phyloP scores from a whole-genome alignment of 139 green algal genomes.

The Asterochloris erici region DNA sequence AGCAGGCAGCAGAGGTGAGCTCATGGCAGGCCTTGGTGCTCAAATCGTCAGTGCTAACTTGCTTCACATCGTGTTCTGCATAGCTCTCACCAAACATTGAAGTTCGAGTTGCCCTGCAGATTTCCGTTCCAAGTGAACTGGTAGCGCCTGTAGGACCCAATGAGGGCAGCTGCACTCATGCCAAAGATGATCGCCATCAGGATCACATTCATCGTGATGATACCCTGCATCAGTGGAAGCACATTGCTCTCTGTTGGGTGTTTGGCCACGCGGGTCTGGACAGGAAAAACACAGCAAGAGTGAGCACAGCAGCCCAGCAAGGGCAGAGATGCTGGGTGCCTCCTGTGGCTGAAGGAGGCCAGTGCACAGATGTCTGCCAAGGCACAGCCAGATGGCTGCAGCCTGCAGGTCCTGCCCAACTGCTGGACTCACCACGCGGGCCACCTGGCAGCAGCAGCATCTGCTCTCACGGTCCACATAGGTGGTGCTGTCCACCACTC shows the following conservation, averaged over 20 bases:
- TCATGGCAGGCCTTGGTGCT: too few species aligned
- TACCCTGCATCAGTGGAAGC: neutral
- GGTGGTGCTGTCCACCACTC: too few species aligned
- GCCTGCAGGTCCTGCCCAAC: neutral
- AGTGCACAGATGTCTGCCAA: neutral
- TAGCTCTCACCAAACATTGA: too few species aligned
- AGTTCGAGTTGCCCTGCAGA: neutral
- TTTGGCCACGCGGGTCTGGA: neutral
- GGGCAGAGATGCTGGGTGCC: neutral
- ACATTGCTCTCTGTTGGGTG: neutral
- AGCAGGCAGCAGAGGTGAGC: neutral
- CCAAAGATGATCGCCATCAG: neutral
- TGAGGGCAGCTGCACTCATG: neutral
- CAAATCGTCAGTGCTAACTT: too few species aligned
- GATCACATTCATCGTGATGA: slow-evolving; percentile 3
- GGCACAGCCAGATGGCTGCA: neutral
- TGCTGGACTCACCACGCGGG: neutral
- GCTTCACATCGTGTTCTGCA: too few species aligned
- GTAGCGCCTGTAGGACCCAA: slow-evolving; percentile 1
- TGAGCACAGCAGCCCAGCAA: neutral
- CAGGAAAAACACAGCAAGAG: neutral
- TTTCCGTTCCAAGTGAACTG: neutral
- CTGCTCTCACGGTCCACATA: slow-evolving; percentile 4
- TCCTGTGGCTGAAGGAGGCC: neutral
- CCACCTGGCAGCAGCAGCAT: slow-evolving; percentile 9